phyloP scores from a whole-genome alignment of 2,329 filamentous ascomycete genomes.

The Aspergillus alliaceus region DNA sequence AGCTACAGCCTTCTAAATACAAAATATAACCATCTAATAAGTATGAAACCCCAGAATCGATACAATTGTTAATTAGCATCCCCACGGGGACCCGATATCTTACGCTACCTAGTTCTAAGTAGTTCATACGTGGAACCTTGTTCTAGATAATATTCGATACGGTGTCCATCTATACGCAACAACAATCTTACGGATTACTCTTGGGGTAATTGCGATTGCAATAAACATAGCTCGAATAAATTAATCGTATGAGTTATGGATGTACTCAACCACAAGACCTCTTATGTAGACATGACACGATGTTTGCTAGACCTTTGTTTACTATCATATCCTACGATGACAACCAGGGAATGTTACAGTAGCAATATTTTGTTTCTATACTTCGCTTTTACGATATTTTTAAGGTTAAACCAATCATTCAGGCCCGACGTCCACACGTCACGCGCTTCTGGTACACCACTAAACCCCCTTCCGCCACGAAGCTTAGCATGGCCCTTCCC shows the following conservation, averaged over 20 bases:
- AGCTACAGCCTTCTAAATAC: no score
- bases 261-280: background rate
- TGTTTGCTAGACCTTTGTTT: background rate
- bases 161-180: no score
- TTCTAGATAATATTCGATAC: background rate
- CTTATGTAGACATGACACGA: background rate
- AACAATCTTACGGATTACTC: no score
- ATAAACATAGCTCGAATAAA: background rate
- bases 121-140: background rate
- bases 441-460: no score
- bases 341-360: background rate
- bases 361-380: background rate
- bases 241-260: background rate
- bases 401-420: no score
- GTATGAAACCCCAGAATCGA: background rate
- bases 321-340: no score
- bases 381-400: background rate
- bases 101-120: background rate
- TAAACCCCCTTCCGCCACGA: no score
- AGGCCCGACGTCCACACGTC: no score
- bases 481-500: no score
- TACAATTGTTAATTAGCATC: background rate
- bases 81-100: background rate
- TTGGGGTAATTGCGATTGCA: no score
- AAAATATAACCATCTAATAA: no score